phyloP scores from a whole-genome alignment of 768 basidiomycete genomes.

The Auricularia heimuer region DNA sequence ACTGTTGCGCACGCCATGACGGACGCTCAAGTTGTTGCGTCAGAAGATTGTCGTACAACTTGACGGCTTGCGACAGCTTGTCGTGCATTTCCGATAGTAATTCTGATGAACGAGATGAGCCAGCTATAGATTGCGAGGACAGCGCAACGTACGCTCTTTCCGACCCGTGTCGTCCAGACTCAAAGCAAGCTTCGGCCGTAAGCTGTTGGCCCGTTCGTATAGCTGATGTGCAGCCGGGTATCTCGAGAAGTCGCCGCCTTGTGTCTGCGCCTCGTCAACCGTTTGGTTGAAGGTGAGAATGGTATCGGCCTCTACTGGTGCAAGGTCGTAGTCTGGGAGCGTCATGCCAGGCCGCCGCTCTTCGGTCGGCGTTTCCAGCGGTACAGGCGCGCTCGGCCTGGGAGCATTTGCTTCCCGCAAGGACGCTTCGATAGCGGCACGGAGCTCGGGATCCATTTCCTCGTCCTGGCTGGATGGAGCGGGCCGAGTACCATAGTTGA shows the following conservation, averaged over 20 bases:
- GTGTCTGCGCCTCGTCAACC: conserved; percentile 70
- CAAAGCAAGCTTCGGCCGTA: conserved; percentile 74
- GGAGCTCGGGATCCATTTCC: conserved; percentile 87
- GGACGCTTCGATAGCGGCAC: conserved; percentile 91
- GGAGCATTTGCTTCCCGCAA: conserved; percentile 75
- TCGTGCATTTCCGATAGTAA: conserved; percentile 89
- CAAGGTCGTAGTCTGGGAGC: conserved; percentile 71
- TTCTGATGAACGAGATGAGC: conserved; percentile 35
- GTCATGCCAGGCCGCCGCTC: conserved; percentile 36
- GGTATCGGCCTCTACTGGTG: conserved; percentile 70
- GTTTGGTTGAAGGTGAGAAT: conserved; percentile 89
- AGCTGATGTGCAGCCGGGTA: conserved; percentile 80
- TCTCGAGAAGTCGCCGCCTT: conserved; percentile 66
- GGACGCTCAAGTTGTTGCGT: conserved; percentile 75
- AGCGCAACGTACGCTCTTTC: conserved; percentile 62
- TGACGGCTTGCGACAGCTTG: conserved; percentile 85
- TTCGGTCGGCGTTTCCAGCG: conserved; percentile 44
- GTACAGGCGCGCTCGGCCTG: conserved; percentile 67
- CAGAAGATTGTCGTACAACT: conserved; percentile 80
- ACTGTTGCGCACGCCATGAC: conserved; percentile 40
- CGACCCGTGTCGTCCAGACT: conserved; percentile 75
- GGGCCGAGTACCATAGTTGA: conserved; percentile 47
- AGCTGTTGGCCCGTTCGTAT: conserved; percentile 68
- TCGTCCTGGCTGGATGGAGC: conserved; percentile 33
- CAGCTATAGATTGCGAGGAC: conserved; percentile 1